These are phyloP conservation scores for Rachicladosporium sp. DNA, from an alignment of 2,329 filamentous ascomycete genomes.

Conservation along the genomic window DNA sequence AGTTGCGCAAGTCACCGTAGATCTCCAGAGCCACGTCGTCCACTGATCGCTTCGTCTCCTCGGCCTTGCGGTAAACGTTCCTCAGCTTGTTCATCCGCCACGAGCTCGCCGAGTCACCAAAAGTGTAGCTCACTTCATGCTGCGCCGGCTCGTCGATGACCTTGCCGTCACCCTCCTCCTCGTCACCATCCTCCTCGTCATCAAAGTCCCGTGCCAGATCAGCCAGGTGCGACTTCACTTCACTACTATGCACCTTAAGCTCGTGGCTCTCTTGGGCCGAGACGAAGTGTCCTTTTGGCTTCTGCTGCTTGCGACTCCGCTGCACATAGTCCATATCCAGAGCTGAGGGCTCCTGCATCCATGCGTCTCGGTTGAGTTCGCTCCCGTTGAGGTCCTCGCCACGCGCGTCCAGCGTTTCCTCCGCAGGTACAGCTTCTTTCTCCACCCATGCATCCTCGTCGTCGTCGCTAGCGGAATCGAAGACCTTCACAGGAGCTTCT, in stretches of 20 bases:
- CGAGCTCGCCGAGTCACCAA: slow-evolving; percentile 78
- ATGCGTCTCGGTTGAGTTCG: slow-evolving; percentile 60
- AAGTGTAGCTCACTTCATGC: slow-evolving; percentile 63
- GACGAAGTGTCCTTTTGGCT: slow-evolving; percentile 32
- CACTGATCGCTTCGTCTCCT: slow-evolving; percentile 57
- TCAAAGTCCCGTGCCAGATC: slow-evolving; percentile 37
- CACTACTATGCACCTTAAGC: slow-evolving; percentile 63
- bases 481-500: slow-evolving; percentile 17
- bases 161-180: slow-evolving; percentile 19
- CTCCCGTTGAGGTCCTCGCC: slow-evolving; percentile 25
- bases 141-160: slow-evolving; percentile 42
- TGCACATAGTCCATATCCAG: slow-evolving; percentile 76
- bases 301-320: slow-evolving; percentile 35
- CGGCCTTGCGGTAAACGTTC: slow-evolving; percentile 66
- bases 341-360: slow-evolving; percentile 84
- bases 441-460: slow-evolving; percentile 29
- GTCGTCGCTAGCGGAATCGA: slow-evolving; percentile 23
- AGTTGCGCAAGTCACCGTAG: slow-evolving; percentile 68
- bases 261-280: slow-evolving; percentile 48
- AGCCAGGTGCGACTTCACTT: slow-evolving; percentile 63
- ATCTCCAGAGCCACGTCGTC: slow-evolving; percentile 76
- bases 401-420: slow-evolving; percentile 32
- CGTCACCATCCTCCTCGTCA: slow-evolving; percentile 42
- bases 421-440: slow-evolving; percentile 32
- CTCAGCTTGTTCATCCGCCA: slow-evolving; percentile 97